phyloP scores from a whole-genome alignment of 441 rosid species.

The Corymbia citriodora region DNA sequence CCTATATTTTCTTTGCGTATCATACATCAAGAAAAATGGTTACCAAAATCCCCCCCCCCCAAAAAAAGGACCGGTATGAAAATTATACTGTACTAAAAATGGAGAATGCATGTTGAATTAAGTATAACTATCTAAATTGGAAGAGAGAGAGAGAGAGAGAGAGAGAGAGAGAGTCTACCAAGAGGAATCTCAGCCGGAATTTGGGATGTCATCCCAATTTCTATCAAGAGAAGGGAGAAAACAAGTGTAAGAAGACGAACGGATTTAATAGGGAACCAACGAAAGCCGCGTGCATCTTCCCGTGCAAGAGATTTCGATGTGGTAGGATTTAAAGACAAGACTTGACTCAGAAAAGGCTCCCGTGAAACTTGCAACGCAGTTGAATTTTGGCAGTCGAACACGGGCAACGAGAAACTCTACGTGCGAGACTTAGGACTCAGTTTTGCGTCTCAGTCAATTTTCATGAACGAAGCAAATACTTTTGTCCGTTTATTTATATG shows the following conservation, averaged over 20 bases:
- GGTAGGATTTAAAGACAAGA: background rate
- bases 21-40: background rate
- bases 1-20: background rate
- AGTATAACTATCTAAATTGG: background rate
- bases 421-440: background rate
- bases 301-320: background rate
- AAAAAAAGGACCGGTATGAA: background rate
- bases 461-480: fast-evolving
- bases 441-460: too few species aligned
- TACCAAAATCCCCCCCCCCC: background rate
- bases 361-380: background rate
- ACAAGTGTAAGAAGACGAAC: background rate
- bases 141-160: background rate
- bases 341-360: fast-evolving
- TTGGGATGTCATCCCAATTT: background rate
- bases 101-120: background rate
- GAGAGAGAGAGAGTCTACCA: background rate
- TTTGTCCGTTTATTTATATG: background rate
- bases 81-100: background rate
- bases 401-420: background rate
- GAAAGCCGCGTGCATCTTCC: background rate
- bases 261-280: background rate
- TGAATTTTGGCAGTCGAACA: background rate
- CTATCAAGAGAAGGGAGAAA: background rate
- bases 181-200: background rate